phyloP scores from a whole-genome alignment of 1,139 yeast species.

The Candida mesenterica region DNA sequence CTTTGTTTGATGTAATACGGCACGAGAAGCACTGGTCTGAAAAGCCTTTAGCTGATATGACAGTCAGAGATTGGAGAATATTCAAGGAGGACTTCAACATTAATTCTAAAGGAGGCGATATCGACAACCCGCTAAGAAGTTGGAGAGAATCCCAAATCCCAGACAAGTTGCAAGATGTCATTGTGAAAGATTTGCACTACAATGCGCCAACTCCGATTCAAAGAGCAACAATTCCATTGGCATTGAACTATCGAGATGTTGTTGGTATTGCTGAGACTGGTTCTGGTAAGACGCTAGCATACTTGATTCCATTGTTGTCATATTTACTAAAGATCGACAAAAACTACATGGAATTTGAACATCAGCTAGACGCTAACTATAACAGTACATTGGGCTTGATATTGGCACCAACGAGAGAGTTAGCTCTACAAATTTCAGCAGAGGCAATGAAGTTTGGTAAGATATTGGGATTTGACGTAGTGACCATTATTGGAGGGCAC shows the following conservation, averaged over 20 bases:
- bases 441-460: conserved; percentile 58
- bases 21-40: conserved; percentile 65
- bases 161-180: conserved; percentile 32
- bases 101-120: conserved; percentile 51
- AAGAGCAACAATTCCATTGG: conserved; percentile 81
- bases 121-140: conserved; percentile 60
- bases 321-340: conserved; percentile 46
- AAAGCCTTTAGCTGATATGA: conserved; percentile 66
- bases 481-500: conserved; percentile 88
- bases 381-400: conserved; percentile 58
- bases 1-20: conserved; percentile 12
- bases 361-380: conserved; percentile 25
- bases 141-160: conserved; percentile 71
- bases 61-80: conserved; percentile 84
- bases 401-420: conserved; percentile 90
- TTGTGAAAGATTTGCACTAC: conserved; percentile 44
- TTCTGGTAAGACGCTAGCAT: conserved; percentile 92
- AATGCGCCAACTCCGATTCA: conserved; percentile 84
- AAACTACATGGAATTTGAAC: conserved; percentile 37
- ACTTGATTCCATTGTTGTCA: conserved; percentile 70
- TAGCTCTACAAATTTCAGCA: conserved; percentile 78
- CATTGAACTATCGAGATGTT: conserved; percentile 58
- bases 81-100: conserved; percentile 78
- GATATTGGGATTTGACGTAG: conserved; percentile 46
- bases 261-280: conserved; percentile 96